Evolutionary conservation across 2,329 filamentous ascomycete genomes (phyloP), one percentile per base, ranked within the genome.

Genomic region (Acephala macrosclerotiorum): DNA sequence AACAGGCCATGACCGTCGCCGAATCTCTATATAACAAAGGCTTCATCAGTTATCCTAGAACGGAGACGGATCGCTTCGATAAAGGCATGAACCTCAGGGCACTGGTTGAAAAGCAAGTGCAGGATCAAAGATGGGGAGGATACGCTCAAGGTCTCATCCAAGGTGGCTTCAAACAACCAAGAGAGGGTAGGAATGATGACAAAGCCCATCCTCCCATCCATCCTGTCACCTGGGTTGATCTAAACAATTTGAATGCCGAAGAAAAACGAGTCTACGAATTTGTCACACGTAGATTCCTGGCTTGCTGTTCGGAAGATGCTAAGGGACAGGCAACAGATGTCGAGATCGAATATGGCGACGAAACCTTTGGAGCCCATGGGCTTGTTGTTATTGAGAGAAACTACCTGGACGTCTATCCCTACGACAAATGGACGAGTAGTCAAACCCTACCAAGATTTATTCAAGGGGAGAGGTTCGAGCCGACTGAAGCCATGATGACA

Each of bases 151-250:
- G 83, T 20, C 84, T 98, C 11, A 81, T 92, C 35, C 84, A 91
- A 68, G 93, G 93, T 2, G 90, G 83, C 9, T 98, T 97, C 77
- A 87, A 88, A 56, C 90, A 91, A 70, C 96, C 96, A 20, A 89
- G 95, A 49, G 86, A 90, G 70, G 96, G 96, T 3, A 87, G 89
- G 61, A 89, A 98, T 77, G 97, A 99, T 77, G 96, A 99, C 78
- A 96, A 97, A 78, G 96, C 96, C 0, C 96, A 99, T 79, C 96
- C 96, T 29, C 96, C 96, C 0, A 99, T 99, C 66, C 96, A 99
- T 73, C 96, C 96, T 0, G 91, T 99, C 66, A 91, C 91, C n/a
- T 96, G 92, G 75, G 93, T 91, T 6, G 85, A 86, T 0, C 85
- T 89, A 0, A 60, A 58, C 49, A 82, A 82, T 0, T 86, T 93